Evolutionary conservation across 768 basidiomycete genomes (phyloP), one percentile per base, ranked within the genome.

Genomic region (Leucocoprinus sp.): DNA sequence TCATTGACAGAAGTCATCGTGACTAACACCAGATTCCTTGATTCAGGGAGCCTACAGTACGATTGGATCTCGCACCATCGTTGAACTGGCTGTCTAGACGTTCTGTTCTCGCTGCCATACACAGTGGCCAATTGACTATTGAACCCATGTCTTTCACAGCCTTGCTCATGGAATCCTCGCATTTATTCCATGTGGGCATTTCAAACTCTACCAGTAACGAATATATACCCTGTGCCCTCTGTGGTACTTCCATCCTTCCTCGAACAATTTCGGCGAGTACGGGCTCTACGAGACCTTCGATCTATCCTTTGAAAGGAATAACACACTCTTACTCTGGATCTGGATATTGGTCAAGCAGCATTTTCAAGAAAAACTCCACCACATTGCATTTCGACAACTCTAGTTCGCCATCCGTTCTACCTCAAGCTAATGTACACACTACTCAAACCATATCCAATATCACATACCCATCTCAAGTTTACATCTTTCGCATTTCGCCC

Each of bases 31-130:
- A 18, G 14, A 2, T 14, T 22, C 47, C 14, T 45, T 21, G 26
- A 31, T 21, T 18, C 60, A 91, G 93, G 18, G 95, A 99, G 55
- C 90, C 95, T 0, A 90, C 93, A 0, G 69, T 96, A 23, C 82
- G 96, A 7, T 74, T 99, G 14, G 96, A 98, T 58, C 68, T 88
- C n/a, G 93, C 96, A 0, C 90, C 93, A 0, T 88, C 92, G 9
- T 68, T 99, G 26, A 93, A 89, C 56, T 98, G 90, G 88, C 71
- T 98, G n/a, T 84, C 86, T 12, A 76, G 93, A 21, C 80, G 92
- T 22, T 81, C 82, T 3, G 84, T 98, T 18, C 72, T 82, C 3
- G 65, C 79, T 19, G 95, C 95, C 4, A 87, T 99, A 48, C 80
- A 97, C 52, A 76, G 74, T 7, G 91, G 91, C 0, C 86, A 93